Conservation (phyloP, 2,329 filamentous ascomycete species). For the Ambrosiella beaveri region DNA sequence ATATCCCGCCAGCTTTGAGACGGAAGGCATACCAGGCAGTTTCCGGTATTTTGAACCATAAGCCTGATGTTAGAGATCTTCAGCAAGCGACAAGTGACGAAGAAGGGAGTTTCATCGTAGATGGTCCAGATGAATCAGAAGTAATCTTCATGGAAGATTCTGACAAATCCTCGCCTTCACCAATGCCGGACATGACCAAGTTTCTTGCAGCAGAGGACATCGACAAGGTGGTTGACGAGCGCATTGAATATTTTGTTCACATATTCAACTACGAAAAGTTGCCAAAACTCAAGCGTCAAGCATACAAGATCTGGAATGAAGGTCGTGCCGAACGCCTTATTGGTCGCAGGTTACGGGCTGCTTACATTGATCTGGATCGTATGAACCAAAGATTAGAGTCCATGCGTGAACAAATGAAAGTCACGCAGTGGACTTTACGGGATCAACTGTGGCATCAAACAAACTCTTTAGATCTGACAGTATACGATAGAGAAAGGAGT, state of each 20-base stretch:
- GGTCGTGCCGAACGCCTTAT: conserved; percentile 1
- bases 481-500: conserved; percentile 42
- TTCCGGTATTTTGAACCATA: conserved; percentile 22
- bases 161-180: background rate
- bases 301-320: conserved; percentile 9
- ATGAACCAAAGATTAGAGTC: conserved; percentile 35
- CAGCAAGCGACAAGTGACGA: conserved; percentile 9
- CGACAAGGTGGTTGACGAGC: conserved; percentile 9
- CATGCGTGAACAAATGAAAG: conserved; percentile 33
- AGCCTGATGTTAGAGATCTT: conserved; percentile 13
- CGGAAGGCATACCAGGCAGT: conserved; percentile 26
- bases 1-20: conserved; percentile 26
- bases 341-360: conserved; percentile 17
- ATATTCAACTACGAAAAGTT: conserved; percentile 9
- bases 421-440: conserved; percentile 33
- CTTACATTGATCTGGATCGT: conserved; percentile 25
- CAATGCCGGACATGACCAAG: conserved; percentile 12
- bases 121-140: background rate
- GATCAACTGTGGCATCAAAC: conserved; percentile 38
- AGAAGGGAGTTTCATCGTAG: conserved; percentile 11
- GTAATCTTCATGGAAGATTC: conserved; percentile 12
- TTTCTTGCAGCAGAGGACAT: conserved; percentile 2
- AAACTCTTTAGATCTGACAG: conserved; percentile 41
- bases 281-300: conserved; percentile 5
- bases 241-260: conserved; percentile 2